A percentile compares a stretch with the other conserved stretches of the same genome.
phyloP scores from a whole-genome alignment of 371 early-diverging fungal genomes.

The Umbelopsis sp. region DNA sequence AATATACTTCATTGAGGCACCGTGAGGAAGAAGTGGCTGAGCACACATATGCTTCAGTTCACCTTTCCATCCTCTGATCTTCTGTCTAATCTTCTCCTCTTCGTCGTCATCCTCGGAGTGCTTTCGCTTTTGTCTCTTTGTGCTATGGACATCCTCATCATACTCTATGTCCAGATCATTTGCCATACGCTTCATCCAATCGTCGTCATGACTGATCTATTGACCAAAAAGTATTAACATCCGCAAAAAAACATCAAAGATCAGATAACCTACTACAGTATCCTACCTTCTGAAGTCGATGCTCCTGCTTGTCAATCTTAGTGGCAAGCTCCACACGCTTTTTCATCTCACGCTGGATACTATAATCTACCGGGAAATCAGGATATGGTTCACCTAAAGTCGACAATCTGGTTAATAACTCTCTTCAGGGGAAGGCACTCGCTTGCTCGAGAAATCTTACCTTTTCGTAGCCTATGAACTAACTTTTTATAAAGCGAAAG shows the following conservation, averaged over 20 bases:
- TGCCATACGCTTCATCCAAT: conserved; percentile 88
- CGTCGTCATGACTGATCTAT: conserved; percentile 64
- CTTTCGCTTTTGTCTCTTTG: conserved; percentile 48
- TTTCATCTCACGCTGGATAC: conserved; percentile 66
- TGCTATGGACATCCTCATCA: conserved; percentile 61
- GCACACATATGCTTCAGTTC: conserved; percentile 65
- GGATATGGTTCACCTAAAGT: conserved; percentile 52
- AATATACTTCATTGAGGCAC: conserved; percentile 73
- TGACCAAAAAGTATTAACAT: not conserved
- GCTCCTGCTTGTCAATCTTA: conserved; percentile 81
- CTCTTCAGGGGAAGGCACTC: not conserved
- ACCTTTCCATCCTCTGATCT: conserved; percentile 57
- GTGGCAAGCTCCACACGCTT: conserved; percentile 75
- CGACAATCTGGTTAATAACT: conserved; percentile 21
- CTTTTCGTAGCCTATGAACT: conserved; percentile 74
- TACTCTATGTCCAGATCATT: conserved; percentile 84
- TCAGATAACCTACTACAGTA: not conserved
- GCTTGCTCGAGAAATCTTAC: conserved; percentile 33
- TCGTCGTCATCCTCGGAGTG: conserved; percentile 23
- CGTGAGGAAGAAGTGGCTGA: conserved; percentile 72
- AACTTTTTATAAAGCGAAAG: conserved; percentile 76
- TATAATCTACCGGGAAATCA: conserved; percentile 72
- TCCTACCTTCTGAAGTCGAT: conserved; percentile 68
- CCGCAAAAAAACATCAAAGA: not conserved
- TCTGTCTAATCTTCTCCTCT: conserved; percentile 37